Conservation (phyloP, 1,284 basidiomycete genomes). For the Naganishia cerealis region DNA sequence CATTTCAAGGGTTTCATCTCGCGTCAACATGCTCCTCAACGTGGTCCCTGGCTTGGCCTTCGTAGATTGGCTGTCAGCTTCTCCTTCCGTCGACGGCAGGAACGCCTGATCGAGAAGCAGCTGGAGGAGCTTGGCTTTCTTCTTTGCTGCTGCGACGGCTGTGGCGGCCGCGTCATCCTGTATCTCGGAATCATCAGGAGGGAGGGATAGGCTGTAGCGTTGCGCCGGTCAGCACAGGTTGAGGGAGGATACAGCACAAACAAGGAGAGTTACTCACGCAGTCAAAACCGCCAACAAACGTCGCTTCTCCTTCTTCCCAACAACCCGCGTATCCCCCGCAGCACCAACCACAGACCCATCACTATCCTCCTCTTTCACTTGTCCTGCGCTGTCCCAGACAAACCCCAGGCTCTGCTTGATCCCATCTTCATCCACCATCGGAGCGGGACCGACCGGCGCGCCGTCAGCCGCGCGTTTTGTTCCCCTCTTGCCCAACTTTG, state of each 20-base stretch:
- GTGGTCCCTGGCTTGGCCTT: background rate
- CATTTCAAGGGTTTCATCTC: background rate
- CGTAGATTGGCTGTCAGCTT: background rate
- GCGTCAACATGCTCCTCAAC: slow-evolving; percentile 8
- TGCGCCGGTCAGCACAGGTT: background rate
- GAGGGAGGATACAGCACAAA: background rate
- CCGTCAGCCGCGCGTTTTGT: slow-evolving; percentile 17
- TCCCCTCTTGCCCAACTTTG: slow-evolving; percentile 1
- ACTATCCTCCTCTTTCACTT: background rate
- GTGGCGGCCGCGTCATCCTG: background rate
- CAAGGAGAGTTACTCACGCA: slow-evolving; percentile 2
- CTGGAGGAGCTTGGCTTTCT: slow-evolving; percentile 11
- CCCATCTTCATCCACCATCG: slow-evolving; percentile 14
- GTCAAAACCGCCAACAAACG: slow-evolving; percentile 17
- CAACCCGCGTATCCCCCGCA: background rate
- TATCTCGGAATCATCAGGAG: background rate
- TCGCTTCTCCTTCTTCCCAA: slow-evolving; percentile 5
- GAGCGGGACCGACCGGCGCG: background rate
- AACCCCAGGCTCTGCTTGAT: slow-evolving; percentile 12
- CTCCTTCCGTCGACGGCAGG: background rate
- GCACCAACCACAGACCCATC: background rate
- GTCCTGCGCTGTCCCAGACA: slow-evolving; percentile 1
- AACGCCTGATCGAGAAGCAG: slow-evolving; percentile 22
- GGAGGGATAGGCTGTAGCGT: background rate
- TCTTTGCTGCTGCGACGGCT: background rate